Evolutionary conservation across 2,329 filamentous ascomycete genomes (phyloP).

Genomic region (Zymoseptoria ardabiliae): DNA sequence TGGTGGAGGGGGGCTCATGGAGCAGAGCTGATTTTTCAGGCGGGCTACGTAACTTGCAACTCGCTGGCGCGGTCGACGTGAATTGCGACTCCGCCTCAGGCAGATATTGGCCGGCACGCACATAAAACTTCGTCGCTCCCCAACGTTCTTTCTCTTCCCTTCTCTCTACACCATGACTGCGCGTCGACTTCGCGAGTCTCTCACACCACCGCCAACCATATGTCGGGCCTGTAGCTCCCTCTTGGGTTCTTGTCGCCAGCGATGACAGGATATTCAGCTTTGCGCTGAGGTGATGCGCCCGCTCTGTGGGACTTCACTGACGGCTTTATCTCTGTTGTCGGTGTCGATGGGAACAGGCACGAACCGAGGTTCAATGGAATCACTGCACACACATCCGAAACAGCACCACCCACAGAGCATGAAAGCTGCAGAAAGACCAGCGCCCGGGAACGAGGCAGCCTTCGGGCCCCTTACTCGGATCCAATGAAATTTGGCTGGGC

Average conservation of each 20-base stretch:
- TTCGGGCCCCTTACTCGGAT: not conserved
- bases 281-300: too few species aligned
- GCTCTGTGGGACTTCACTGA: not conserved
- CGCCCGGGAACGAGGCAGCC: not conserved
- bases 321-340: not conserved
- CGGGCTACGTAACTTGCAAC: not conserved
- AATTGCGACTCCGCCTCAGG: not conserved
- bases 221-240: not conserved
- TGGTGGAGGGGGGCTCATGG: not conserved
- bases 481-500: not conserved
- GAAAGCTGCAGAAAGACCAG: not conserved
- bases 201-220: not conserved
- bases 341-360: not conserved
- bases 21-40: not conserved
- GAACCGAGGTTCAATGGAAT: not conserved
- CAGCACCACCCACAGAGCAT: not conserved
- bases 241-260: not conserved
- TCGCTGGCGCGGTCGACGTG: not conserved
- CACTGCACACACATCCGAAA: not conserved
- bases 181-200: not conserved
- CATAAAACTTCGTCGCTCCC: not conserved
- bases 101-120: not conserved
- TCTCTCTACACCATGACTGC: not conserved
- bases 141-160: not conserved
- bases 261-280: not conserved